Base-by-base conservation (phyloP, 2,329 filamentous ascomycete species). In the Colletotrichum aenigma region DNA sequence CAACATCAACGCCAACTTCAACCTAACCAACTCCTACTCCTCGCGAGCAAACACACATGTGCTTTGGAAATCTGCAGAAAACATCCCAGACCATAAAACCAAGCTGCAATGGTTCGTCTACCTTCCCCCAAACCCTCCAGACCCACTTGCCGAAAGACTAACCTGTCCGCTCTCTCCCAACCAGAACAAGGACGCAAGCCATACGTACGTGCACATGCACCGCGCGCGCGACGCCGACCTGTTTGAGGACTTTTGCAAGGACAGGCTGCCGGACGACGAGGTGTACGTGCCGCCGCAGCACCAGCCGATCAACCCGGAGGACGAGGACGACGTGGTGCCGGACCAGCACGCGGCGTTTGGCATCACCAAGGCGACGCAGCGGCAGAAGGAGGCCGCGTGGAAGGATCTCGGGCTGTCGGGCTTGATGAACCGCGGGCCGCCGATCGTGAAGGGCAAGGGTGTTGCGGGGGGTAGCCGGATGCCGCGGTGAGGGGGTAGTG, bases 271-370 rank as follows among this genome's bases (percentile, higher is more conserved):
- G n/a, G 87, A 90, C 76, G 95, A 97, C 85, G 94, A 96, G 72
- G 94, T 97, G 82, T 94, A 94, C 84, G 94, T 97, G n/a, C 92
- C 94, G 38, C 92, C 92, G 9, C 91, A 95, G 77, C 92, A 96
- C 82, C 94, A 95, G 83, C 95, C 95, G 55, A 89, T 96, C 81
- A 96, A 97, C 82, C 95, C 95, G 0, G 95, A 97, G 84, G 95
- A 97, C 83, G 94, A 97, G 85, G 95, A 97, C 81, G 95, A 97
- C 81, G 94, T 97, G 6, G 95, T 97, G 6, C 95, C 95, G 1
- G 94, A 97, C 84, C 95, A 97, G 85, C 95, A 97, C 82, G 95
- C 95, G 15, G 95, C 95, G 0, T 97, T 97, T 83, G 95, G 95
- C 52, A 97, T 97, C 80, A 92, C 95, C 83, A 91, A 94, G 79